Evolutionary conservation across 495 filamentous ascomycete species (phyloP), one percentile per base, ranked within the genome.

Genomic region (Aspergillus sclerotiicarbonarius): DNA sequence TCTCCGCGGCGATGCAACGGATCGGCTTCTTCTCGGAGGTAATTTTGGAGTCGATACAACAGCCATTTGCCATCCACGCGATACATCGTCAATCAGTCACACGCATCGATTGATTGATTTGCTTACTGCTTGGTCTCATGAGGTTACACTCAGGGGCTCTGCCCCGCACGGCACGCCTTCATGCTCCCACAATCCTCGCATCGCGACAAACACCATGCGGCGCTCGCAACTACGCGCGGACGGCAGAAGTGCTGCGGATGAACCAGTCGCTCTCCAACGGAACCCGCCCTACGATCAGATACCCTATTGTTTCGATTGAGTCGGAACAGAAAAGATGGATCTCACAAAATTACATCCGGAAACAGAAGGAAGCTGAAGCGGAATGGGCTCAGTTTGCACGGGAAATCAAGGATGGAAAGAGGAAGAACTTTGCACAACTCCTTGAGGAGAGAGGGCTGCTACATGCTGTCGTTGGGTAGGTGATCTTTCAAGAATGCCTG

Each of bases 381-480:
- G 64, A 77, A 54, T 92, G 89, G 89, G 66, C 82, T 25, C 56
- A 59, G 45, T 70, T 74, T 45, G 85, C 87, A 3, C 21, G 72
- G 51, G 67, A 80, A 54, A 90, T 92, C 59, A 66, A 80, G 58
- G 69, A 73, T 0, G 90, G 90, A 30, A 74, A 84, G 63, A 61
- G 75, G 56, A 79, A 86, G 61, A 82, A 83, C 61, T 85, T 90
- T 60, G 83, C 85, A 62, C 76, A 83, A 41, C 72, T 87, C 29
- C 73, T 99, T 12, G 89, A 95, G 65, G 88, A 91, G 60, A 80
- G 94, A 64, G 92, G 90, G 1, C 84, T 86, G 51, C 70, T 97
- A 43, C 86, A 96, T 67, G 83, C 90, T 64, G 80, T 90, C 44
- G 87, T 92, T 56, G 93, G 92, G 90, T 94, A 76, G 46, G 82